These are phyloP conservation scores for Candida saitoana DNA, from an alignment of 805 yeast species.

Conservation along the genomic window DNA sequence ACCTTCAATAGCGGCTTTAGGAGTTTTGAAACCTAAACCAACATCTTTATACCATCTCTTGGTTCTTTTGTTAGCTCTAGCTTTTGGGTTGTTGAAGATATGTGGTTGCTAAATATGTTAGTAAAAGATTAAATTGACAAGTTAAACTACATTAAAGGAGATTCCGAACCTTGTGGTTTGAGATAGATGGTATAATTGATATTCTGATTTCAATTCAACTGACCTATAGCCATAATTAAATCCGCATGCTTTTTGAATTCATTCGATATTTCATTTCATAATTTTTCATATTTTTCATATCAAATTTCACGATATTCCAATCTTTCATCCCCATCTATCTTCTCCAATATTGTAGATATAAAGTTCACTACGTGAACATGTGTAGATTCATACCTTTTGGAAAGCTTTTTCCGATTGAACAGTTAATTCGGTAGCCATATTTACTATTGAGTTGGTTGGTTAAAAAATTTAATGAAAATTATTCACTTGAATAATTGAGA, in stretches of 20 bases:
- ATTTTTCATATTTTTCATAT: too few relatives aligned
- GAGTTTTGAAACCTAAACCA: constrained; percentile 99
- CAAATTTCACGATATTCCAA: too few relatives aligned
- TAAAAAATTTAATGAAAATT: constrained; percentile 4
- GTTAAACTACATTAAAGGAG: too few relatives aligned
- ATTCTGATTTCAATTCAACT: too few relatives aligned
- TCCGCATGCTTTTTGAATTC: too few relatives aligned
- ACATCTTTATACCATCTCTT: constrained; percentile 99
- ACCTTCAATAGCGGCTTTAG: constrained; percentile 97
- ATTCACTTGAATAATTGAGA: neutral
- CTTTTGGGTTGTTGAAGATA: constrained; percentile 99
- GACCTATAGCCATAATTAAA: too few relatives aligned
- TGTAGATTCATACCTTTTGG: constrained; percentile 99
- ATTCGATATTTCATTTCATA: too few relatives aligned
- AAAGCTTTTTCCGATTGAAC: constrained; percentile 99
- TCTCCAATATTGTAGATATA: too few relatives aligned
- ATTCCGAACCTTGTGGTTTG: too few relatives aligned
- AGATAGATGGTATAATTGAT: too few relatives aligned
- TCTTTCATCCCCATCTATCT: too few relatives aligned
- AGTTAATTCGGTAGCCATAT: constrained; percentile 98
- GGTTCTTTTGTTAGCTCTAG: constrained; percentile 96
- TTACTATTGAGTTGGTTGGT: neutral
- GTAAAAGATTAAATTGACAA: constrained; percentile 8
- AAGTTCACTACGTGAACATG: too few relatives aligned
- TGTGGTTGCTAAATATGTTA: constrained; percentile 84